Conservation (phyloP, 2,329 filamentous ascomycete species). For the Chlorencoelia australis region DNA sequence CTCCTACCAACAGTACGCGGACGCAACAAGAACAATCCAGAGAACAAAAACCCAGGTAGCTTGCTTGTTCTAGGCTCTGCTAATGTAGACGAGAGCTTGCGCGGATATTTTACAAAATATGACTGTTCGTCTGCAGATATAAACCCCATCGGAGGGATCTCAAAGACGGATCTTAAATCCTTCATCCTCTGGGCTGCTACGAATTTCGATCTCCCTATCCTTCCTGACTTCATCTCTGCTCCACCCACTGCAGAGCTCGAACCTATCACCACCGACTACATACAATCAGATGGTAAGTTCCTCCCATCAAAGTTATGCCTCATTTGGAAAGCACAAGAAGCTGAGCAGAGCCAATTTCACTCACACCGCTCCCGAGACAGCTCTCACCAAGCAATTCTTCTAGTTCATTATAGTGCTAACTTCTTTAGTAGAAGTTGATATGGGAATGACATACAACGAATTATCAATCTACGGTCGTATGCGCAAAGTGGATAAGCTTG, state of each 20-base stretch:
- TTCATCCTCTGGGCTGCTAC: constrained; percentile 58
- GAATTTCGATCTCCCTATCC: constrained; percentile 52
- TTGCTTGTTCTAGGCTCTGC: constrained; percentile 58
- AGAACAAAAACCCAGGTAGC: constrained; percentile 38
- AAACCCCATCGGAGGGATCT: constrained; percentile 52
- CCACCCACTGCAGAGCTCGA: constrained; percentile 53
- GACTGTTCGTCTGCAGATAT: constrained; percentile 33
- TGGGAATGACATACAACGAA: constrained; percentile 44
- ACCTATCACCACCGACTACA: constrained; percentile 48
- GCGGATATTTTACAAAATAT: constrained; percentile 53
- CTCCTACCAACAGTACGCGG: constrained; percentile 51
- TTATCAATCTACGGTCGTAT: constrained; percentile 34
- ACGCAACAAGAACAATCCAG: constrained; percentile 21
- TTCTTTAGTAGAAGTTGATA: constrained; percentile 41
- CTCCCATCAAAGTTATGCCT: too few relatives aligned
- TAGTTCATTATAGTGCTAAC: too few relatives aligned
- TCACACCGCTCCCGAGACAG: too few relatives aligned
- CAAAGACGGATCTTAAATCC: constrained; percentile 58
- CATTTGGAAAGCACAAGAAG: too few relatives aligned
- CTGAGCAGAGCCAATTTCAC: too few relatives aligned
- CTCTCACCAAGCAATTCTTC: too few relatives aligned
- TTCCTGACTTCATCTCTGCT: constrained; percentile 55
- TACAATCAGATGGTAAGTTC: constrained; percentile 32
- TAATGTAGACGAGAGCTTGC: constrained; percentile 50
- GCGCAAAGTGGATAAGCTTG: constrained; percentile 38